Base-by-base conservation (phyloP, 176 grass and related monocot species). In the Alloteropsis semialata region DNA sequence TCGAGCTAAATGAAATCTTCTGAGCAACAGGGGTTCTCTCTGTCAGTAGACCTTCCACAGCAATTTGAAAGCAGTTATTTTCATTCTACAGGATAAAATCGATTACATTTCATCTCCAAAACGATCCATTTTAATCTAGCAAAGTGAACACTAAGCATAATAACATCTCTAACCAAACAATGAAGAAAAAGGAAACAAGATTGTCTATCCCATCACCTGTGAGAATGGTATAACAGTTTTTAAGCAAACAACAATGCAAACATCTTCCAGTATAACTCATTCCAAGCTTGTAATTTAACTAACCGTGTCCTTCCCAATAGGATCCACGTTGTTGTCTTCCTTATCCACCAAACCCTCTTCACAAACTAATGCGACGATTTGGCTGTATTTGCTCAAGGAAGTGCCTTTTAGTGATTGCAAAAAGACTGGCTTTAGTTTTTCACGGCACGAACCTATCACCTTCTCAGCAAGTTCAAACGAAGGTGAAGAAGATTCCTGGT, bases 391-490 rank as follows among this genome's bases (percentile, higher is more conserved):
- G 34, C 37, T 81, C 61, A 92, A 88, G 77, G 82, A 28, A 67
- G 17, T 82, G 72, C 86, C 80, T 64, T 91, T 49, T 53, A 93
- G 62, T 79, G 91, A 81, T 49, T 92, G 76, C 38, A 48, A 41
- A 71, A 96, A 75, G 76, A 85, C 65, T 2, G 97, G 91, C 82
- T 92, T 96, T 34, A 99, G 66, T 65, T 99, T 99, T 41, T 66
- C 89, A 21, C 81, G 80, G 75, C 97, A 96, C 64, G 80, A 51
- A 19, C 48, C 69, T 61, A 99, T 96, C 50, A 99, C 91, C 81
- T 81, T 99, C 77, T 90, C 97, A 39, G 91, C 93, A 75, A 99
- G 83, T 63, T 79, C 85, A 73, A 82, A 88, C 24, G 91, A 91
- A 81, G 83, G 72, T 48, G 87, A 78, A 80, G 87, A 74, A 41